Conservation (phyloP, 306 rosid genomes). For the Hylodesmum podocarpum region DNA sequence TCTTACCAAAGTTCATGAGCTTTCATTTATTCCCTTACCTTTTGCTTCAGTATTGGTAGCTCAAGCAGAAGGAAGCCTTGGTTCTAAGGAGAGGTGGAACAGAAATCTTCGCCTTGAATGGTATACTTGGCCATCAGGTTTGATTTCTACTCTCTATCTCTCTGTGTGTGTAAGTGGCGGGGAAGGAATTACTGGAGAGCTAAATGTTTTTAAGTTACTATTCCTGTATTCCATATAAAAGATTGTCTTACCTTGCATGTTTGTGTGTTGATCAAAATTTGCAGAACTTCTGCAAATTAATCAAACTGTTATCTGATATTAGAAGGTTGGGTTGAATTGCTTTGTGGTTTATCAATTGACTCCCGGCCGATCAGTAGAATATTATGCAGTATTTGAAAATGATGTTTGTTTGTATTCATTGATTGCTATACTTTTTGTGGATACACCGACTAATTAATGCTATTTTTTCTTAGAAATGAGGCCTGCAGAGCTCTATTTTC, state of each 20-base stretch:
- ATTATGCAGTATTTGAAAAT: slow-evolving; percentile 8
- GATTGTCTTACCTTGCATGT: slow-evolving; percentile 10
- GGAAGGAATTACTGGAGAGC: slow-evolving; percentile 3
- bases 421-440: slow-evolving; percentile 1
- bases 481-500: slow-evolving; percentile 87
- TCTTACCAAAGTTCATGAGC: slow-evolving; percentile 58
- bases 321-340: slow-evolving; percentile 16
- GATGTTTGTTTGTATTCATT: neutral
- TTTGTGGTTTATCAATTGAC: neutral
- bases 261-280: slow-evolving; percentile 6
- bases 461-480: slow-evolving; percentile 54
- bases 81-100: slow-evolving; percentile 81
- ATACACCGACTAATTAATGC: neutral
- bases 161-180: neutral
- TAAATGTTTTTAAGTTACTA: neutral
- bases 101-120: slow-evolving; percentile 71
- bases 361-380: neutral
- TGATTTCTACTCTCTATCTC: slow-evolving; percentile 32
- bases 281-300: slow-evolving; percentile 5
- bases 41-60: slow-evolving; percentile 64
- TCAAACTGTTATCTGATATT: slow-evolving; percentile 2
- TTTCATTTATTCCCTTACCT: slow-evolving; percentile 60
- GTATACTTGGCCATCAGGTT: slow-evolving; percentile 93
- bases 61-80: slow-evolving; percentile 90
- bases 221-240: neutral